Evolutionary conservation across 2,329 filamentous ascomycete genomes (phyloP).

Genomic region (Diplodia mutila): DNA sequence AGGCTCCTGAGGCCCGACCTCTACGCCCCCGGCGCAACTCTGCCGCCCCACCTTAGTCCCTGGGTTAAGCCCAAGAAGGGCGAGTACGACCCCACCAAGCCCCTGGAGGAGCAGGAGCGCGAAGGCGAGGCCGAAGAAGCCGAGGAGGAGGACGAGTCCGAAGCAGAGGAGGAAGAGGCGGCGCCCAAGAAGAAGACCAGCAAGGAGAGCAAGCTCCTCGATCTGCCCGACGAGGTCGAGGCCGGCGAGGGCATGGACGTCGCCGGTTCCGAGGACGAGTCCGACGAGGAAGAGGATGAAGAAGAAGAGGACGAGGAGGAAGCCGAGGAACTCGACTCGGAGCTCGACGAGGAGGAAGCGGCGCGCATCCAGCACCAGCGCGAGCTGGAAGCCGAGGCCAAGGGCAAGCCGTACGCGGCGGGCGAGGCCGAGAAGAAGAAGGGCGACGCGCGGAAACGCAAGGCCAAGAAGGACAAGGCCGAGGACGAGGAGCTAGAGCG

Average conservation of each 20-base stretch:
- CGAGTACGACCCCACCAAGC: conserved; percentile 86
- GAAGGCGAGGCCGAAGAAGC: conserved; percentile 80
- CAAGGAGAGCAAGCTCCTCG: conserved; percentile 36
- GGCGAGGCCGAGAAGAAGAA: conserved; percentile 59
- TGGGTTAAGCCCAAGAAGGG: conserved; percentile 89
- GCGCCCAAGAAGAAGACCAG: conserved; percentile 39
- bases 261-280: conserved; percentile 46
- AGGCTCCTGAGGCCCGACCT: conserved; percentile 84
- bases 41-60: conserved; percentile 93
- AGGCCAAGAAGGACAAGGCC: conserved; percentile 61
- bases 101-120: conserved; percentile 83
- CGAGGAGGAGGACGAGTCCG: conserved; percentile 58
- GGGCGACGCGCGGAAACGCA: conserved; percentile 68
- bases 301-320: conserved; percentile 52
- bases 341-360: conserved; percentile 59
- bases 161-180: conserved; percentile 44
- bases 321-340: conserved; percentile 55
- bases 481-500: conserved; percentile 89
- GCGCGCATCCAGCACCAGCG: conserved; percentile 74
- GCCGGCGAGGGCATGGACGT: conserved; percentile 55
- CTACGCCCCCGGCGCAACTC: conserved; percentile 84
- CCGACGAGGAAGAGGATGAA: conserved; percentile 48
- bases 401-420: conserved; percentile 60
- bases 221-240: conserved; percentile 50
- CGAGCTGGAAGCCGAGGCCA: conserved; percentile 90